Conservation (phyloP, 257 asterid genomes). For the Euphrasia confusa region DNA sequence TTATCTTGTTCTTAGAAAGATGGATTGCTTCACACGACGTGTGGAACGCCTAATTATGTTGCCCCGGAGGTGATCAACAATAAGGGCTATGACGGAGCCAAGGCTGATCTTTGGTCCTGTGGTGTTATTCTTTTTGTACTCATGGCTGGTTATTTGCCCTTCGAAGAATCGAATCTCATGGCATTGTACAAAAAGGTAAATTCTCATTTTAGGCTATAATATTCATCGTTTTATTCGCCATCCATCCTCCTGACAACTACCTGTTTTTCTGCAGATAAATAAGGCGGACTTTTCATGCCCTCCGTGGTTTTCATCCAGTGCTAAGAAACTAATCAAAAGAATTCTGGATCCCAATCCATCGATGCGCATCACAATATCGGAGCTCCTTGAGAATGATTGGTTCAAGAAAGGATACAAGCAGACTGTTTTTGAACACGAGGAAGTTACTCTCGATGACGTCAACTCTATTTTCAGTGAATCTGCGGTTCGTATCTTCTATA, state of each 20-base stretch:
- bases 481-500: slow-evolving; percentile 35
- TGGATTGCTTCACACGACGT: slow-evolving; percentile 93
- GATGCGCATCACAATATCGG: slow-evolving; percentile 74
- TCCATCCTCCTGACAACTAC: too few species aligned
- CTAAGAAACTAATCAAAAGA: slow-evolving; percentile 76
- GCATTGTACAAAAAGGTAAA: slow-evolving; percentile 49
- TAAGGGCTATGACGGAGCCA: slow-evolving; percentile 96
- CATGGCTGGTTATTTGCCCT: slow-evolving; percentile 74
- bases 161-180: slow-evolving; percentile 79
- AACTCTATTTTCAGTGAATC: slow-evolving; percentile 65
- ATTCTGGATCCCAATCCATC: slow-evolving; percentile 89
- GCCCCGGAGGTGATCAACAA: slow-evolving; percentile 98
- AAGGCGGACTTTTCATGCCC: slow-evolving; percentile 91
- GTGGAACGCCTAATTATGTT: slow-evolving; percentile 98
- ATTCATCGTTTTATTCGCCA: not conserved
- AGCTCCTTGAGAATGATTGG: slow-evolving; percentile 87
- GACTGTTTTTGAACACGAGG: slow-evolving; percentile 72
- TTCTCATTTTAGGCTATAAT: not conserved
- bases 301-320: slow-evolving; percentile 85
- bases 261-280: slow-evolving; percentile 46
- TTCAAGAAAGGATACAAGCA: slow-evolving; percentile 88
- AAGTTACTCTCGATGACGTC: slow-evolving; percentile 79
- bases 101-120: slow-evolving; percentile 96
- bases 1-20: slow-evolving; percentile 59
- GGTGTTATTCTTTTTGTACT: slow-evolving; percentile 63